phyloP scores from a whole-genome alignment of 2,329 filamentous ascomycete species.

The Cladorrhinum sp. region DNA sequence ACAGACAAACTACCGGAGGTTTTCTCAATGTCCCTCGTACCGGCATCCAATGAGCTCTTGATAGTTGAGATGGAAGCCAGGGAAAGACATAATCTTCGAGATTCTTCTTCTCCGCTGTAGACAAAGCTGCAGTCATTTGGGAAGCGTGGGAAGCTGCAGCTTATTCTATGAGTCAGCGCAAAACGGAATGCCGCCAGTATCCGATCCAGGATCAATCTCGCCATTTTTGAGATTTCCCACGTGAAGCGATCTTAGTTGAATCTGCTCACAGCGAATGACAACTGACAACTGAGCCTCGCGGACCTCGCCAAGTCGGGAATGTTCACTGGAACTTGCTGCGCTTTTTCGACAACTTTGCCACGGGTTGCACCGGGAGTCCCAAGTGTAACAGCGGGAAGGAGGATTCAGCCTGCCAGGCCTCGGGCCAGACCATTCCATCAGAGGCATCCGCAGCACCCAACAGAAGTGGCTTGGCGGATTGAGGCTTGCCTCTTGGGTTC shows the following conservation, averaged over 20 bases:
- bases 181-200: slow-evolving; percentile 1
- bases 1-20: not conserved
- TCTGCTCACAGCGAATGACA: slow-evolving; percentile 2
- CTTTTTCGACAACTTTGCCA: not conserved
- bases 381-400: not conserved
- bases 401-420: not conserved
- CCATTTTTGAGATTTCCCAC: not conserved
- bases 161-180: not conserved
- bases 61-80: not conserved
- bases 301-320: slow-evolving; percentile 3
- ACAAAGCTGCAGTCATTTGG: not conserved
- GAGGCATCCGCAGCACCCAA: not conserved
- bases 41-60: not conserved
- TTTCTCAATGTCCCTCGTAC: not conserved
- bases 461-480: slow-evolving; percentile 6
- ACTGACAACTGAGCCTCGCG: slow-evolving; percentile 6
- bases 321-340: not conserved
- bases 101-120: not conserved
- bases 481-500: slow-evolving; percentile 1
- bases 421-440: not conserved
- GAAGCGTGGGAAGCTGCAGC: not conserved
- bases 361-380: not conserved
- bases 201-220: not conserved
- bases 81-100: not conserved
- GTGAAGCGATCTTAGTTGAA: not conserved